These are phyloP conservation scores for Plasmopara muralis DNA, from an alignment of 352 stramenopile species.

Conservation along the genomic window DNA sequence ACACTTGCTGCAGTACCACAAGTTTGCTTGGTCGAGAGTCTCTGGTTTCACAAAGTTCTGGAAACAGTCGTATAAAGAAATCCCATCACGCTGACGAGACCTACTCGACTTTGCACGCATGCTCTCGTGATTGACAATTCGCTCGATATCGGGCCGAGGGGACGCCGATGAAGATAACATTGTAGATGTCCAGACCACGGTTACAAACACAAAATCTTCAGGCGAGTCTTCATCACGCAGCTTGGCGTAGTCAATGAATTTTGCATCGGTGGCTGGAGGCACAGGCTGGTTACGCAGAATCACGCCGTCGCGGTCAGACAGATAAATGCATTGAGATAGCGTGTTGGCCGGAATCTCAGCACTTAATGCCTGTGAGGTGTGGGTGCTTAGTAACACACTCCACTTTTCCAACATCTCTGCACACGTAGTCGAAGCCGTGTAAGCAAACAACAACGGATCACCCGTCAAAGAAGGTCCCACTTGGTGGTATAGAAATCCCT, in stretches of 20 bases:
- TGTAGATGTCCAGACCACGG: slow-evolving; percentile 43
- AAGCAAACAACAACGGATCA: slow-evolving; percentile 67
- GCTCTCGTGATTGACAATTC: slow-evolving; percentile 47
- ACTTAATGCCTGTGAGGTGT: slow-evolving; percentile 33
- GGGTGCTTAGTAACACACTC: slow-evolving; percentile 37
- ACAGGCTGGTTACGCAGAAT: slow-evolving; percentile 47
- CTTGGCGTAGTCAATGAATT: slow-evolving; percentile 49
- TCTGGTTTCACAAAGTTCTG: slow-evolving; percentile 80
- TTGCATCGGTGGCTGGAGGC: slow-evolving; percentile 26
- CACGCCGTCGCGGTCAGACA: slow-evolving; percentile 50
- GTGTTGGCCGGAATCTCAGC: slow-evolving; percentile 33
- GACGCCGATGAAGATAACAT: slow-evolving; percentile 34
- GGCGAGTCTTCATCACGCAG: slow-evolving; percentile 31
- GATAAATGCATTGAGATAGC: slow-evolving; percentile 44
- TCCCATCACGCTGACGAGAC: slow-evolving; percentile 24
- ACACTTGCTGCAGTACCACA: slow-evolving; percentile 81
- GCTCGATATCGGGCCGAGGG: slow-evolving; percentile 45
- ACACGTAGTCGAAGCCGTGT: slow-evolving; percentile 51
- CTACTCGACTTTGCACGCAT: slow-evolving; percentile 25
- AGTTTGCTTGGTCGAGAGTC: slow-evolving; percentile 75
- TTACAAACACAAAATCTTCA: slow-evolving; percentile 47
- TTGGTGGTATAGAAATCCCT: slow-evolving; percentile 72
- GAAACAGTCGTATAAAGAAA: slow-evolving; percentile 76
- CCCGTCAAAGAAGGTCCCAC: slow-evolving; percentile 40
- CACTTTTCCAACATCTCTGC: slow-evolving; percentile 54